Evolutionary conservation across 257 asterid species (phyloP), one percentile per base, ranked within the genome.

Genomic region (Salvia rosmarinus): DNA sequence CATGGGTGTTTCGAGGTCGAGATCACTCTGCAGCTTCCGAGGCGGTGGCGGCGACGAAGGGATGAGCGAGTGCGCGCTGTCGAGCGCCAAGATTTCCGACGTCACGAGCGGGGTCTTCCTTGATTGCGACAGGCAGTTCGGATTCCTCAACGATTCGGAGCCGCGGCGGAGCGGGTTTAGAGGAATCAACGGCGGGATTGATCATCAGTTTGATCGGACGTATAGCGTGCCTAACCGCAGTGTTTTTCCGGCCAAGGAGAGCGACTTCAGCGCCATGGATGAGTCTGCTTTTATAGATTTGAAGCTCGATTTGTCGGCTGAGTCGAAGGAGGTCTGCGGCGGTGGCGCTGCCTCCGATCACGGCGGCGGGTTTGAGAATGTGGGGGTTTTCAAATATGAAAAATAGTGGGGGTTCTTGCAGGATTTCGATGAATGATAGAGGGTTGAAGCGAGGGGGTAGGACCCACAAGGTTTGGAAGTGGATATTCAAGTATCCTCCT

Each of bases 1-100:
- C 20, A 79, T 80, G 84, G 92, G 90, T 0, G 88, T 93, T 3
- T 86, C 97, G 0, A 82, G 98, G 67, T 93, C 98, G 3, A 81
- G 97, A 55, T 93, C 98, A 1, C 87, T 93, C n/a, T 93, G 98
- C 76, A 93, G 96, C 68, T 90, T 87, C 73, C 64, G 96, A 34
- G 87, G 78, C 1, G 85, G 83, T 68, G 81, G 72, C 5, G 59
- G 75, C 28, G 95, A 89, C 28, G 91, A 87, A 23, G 86, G 82
- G 0, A 50, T 50, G 56, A 80, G 91, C 57, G 94, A 87, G 13
- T 84, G 81, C 21, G 72, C 81, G 11, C 75, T 84, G 19, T 86
- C 97, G 0, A 90, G 96, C 76, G 98, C 97, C n/a, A 93, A 93
- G 69, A 89, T 90, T 9, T 90, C 98, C 12, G 97, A 92, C 72